Evolutionary conservation across 2,329 filamentous ascomycete species (phyloP), one percentile per base, ranked within the genome.

Genomic region (Colletotrichum brevisporum): DNA sequence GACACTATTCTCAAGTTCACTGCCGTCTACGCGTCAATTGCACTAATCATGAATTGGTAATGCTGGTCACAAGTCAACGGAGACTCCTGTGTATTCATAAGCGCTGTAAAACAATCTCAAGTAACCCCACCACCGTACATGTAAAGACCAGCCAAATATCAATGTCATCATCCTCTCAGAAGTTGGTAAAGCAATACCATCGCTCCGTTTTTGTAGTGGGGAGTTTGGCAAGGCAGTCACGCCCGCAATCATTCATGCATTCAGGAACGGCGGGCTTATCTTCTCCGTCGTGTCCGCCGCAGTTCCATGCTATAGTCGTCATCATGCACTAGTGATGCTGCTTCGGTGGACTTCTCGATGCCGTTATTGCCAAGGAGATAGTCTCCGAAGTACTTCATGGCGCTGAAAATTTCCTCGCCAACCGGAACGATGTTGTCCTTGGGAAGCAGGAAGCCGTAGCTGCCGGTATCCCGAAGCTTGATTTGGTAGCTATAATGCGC

Each of bases 381-480:
- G 73, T 92, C 90, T 2, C 93, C 94, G 75, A 97, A 90, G 74
- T 95, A 95, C 76, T 95, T 88, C 71, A 97, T 85, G 0, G 94
- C 94, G 73, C 92, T 91, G 73, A 95, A 90, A 48, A 95, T 88
- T 79, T 99, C 96, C 79, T 95, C 91, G 9, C 96, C 95, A 0
- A 94, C 96, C 0, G 95, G 94, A 2, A 97, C 84, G 68, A 98
- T 98, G 69, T 97, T 88, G 66, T 96, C 92, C 66, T 89, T 91
- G 0, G 96, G 96, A 4, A 98, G 83, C 55, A 99, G 83, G 78
- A 98, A 99, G 0, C 96, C 96, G 78, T 98, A 98, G 78, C 91
- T 96, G 10, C 96, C 96, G 0, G 93, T 96, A 78, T 99, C 96
- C 56, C 96, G 87, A 31, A 99, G 84, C 82, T 98, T 98, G 81